Conservation (phyloP, 441 rosid species). For the Pelargonium cotyledonis region DNA sequence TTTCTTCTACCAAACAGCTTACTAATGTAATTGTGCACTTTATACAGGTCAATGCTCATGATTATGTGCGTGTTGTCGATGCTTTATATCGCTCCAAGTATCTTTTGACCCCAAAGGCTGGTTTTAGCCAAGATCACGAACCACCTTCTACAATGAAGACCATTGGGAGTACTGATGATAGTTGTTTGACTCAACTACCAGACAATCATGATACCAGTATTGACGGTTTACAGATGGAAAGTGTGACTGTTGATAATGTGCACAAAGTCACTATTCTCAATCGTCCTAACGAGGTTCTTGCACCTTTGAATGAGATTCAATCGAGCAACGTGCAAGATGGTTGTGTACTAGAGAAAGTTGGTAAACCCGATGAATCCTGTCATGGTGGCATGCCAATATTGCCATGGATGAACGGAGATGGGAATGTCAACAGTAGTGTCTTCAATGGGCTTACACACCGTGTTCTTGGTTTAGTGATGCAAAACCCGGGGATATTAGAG, state of each 20-base stretch:
- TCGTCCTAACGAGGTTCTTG: constrained; percentile 55
- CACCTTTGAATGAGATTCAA: constrained; percentile 28
- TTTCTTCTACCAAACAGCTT: constrained; percentile 1
- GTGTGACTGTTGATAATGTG: constrained; percentile 29
- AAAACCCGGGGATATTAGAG: constrained; percentile 84
- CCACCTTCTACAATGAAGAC: constrained; percentile 29
- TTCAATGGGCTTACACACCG: constrained; percentile 73
- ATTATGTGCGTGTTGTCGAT: constrained; percentile 64
- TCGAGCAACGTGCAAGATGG: constrained; percentile 27
- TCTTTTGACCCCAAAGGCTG: constrained; percentile 43
- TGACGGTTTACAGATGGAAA: constrained; percentile 26
- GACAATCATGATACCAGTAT: constrained; percentile 25
- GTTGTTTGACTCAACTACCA: constrained; percentile 12
- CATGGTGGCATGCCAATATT: constrained; percentile 51
- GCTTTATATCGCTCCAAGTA: constrained; percentile 76
- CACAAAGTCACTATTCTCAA: constrained; percentile 89
- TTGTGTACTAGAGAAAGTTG: constrained; percentile 22
- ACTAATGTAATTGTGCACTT: constrained; percentile 16
- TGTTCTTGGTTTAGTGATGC: constrained; percentile 78
- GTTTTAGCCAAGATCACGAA: constrained; percentile 30
- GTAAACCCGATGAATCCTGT: constrained; percentile 26
- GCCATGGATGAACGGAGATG: constrained; percentile 95
- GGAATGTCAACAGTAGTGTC: constrained; percentile 55
- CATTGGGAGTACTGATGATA: constrained; percentile 27
- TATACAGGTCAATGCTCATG: constrained; percentile 59